Base-by-base conservation (phyloP, 306 rosid species). In the Carpinus fangiana region DNA sequence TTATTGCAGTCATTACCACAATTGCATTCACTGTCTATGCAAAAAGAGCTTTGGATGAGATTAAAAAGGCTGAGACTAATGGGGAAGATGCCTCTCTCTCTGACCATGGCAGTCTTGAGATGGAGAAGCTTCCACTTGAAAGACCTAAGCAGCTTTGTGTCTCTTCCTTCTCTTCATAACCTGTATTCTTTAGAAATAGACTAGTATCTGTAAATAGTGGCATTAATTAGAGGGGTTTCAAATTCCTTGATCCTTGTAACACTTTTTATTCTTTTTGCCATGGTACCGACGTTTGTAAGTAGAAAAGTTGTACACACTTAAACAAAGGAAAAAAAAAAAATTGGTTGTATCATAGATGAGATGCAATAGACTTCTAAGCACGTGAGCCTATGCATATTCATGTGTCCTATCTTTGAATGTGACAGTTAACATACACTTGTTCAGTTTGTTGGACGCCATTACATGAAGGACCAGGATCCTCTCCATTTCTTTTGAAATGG, bases 11-110 rank as follows among this genome's bases (percentile, higher is more conserved):
- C n/a, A 70, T 93, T 64, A 96, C 96, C 70, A 91, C 89, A 12
- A 62, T 91, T 83, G 97, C 85, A 61, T 96, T 96, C 83, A 93
- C 99, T 21, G 85, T 96, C 55, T 96, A 91, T 80, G 96, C 98
- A 12, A 96, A 91, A 82, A 93, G 87, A 83, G 86, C 90, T 55
- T 78, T 96, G 14, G 82, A 88, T 76, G 86, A 85, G 86, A 93
- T 93, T 70, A 83, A 91, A 79, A 81, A 55, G 52, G 86, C 81
- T 46, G 93, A 87, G 78, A 82, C 79, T 72, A 80, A 34, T 80
- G 84, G 83, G 67, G 93, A 85, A 86, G 79, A 67, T 73, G 67
- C 78, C 74, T 73, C 89, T 50, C 80, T 76, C 71, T 78, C 90
- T 9, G 82, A 72, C 54, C 81, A 76, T 81, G 70, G 74, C 31